Conservation (phyloP, 1,284 basidiomycete genomes). For the Malassezia yamatoensis region DNA sequence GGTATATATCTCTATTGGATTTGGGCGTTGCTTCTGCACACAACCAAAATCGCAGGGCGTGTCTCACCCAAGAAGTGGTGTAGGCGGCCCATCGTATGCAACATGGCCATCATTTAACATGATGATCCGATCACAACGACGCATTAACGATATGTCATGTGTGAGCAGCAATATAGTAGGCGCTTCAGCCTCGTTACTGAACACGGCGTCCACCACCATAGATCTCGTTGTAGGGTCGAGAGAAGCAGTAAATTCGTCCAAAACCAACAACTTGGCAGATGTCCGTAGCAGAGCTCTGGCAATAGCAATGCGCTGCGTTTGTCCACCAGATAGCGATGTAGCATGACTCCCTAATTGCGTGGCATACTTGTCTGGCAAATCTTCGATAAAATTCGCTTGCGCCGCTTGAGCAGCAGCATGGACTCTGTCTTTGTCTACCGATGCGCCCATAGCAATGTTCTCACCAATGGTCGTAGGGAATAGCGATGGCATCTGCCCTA, state of each 20-base stretch:
- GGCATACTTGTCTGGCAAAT: constrained; percentile 71
- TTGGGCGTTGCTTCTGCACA: no score
- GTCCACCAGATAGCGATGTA: constrained; percentile 77
- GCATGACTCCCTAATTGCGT: constrained; percentile 82
- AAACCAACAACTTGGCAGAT: constrained; percentile 63
- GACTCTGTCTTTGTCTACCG: constrained; percentile 52
- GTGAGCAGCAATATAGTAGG: constrained; percentile 83
- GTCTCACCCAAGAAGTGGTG: background rate
- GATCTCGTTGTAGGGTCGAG: constrained; percentile 55
- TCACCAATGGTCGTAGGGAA: constrained; percentile 32
- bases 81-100: constrained; percentile 49
- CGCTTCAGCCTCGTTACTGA: constrained; percentile 39
- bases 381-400: constrained; percentile 73
- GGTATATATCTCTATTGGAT: no score
- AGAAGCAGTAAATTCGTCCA: constrained; percentile 89
- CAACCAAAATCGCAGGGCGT: background rate
- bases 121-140: constrained; percentile 76
- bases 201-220: constrained; percentile 52
- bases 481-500: constrained; percentile 29
- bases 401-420: constrained; percentile 63
- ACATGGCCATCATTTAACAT: constrained; percentile 68
- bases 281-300: constrained; percentile 72
- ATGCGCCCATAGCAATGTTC: constrained; percentile 34
- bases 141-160: constrained; percentile 84
- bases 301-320: constrained; percentile 83